Percentiles rank a stretch among this genome's conserved stretches.
These are phyloP conservation scores for Pouteria campechiana DNA, from an alignment of 179 eudicot species.

Conservation along the genomic window DNA sequence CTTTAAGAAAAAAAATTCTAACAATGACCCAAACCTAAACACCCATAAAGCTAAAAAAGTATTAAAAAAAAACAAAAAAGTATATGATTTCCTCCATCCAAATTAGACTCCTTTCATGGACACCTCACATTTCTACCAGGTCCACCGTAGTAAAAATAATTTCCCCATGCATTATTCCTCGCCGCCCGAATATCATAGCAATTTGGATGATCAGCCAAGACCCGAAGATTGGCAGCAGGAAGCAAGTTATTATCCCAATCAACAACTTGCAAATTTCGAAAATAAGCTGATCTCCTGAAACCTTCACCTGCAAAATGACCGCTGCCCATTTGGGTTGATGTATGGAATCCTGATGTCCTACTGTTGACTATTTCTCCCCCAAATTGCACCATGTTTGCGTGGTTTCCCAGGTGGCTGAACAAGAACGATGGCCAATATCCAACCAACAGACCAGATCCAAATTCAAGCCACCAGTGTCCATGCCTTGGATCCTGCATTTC, in stretches of 20 bases:
- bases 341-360: constrained; percentile 33
- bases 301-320: constrained; percentile 61
- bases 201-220: constrained; percentile 58
- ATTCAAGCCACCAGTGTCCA: constrained; percentile 72
- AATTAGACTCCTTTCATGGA: constrained; percentile 15
- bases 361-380: constrained; percentile 59
- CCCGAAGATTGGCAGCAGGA: constrained; percentile 36
- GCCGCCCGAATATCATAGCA: constrained; percentile 59
- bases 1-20: constrained; percentile 6
- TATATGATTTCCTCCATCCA: not conserved
- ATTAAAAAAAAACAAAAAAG: not conserved
- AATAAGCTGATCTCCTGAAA: constrained; percentile 48
- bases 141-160: constrained; percentile 67
- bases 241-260: constrained; percentile 56
- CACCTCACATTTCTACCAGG: constrained; percentile 54
- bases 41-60: not conserved
- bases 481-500: constrained; percentile 72
- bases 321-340: constrained; percentile 64
- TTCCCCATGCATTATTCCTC: constrained; percentile 52
- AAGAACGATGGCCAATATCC: constrained; percentile 65
- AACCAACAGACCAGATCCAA: constrained; percentile 43
- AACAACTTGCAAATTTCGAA: constrained; percentile 50
- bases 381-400: constrained; percentile 60
- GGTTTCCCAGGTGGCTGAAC: constrained; percentile 41
- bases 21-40: constrained; percentile 15